Percentiles rank a stretch among this genome's conserved stretches.
Evolutionary conservation across 2,329 filamentous ascomycete genomes (phyloP).

Genomic region (Trichoderma koningiopsis): DNA sequence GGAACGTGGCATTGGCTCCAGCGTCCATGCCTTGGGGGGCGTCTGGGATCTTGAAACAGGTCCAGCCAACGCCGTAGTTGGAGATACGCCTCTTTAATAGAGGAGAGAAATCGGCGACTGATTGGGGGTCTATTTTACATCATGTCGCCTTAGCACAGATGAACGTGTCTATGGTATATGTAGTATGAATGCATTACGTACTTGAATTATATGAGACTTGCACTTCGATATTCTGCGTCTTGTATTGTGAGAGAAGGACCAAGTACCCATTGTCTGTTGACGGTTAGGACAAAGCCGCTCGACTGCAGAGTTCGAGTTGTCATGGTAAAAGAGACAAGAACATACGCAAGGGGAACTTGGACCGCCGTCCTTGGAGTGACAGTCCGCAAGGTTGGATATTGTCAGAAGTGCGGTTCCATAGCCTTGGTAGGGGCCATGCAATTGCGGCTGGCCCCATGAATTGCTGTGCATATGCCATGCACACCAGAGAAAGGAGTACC

Average conservation of each 20-base stretch:
- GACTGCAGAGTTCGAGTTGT: not conserved
- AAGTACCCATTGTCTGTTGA: constrained; percentile 50
- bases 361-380: constrained; percentile 43
- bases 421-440: constrained; percentile 56
- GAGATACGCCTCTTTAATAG: not conserved
- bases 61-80: constrained; percentile 47
- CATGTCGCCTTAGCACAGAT: not conserved
- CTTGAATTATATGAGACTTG: constrained; percentile 45
- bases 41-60: constrained; percentile 45
- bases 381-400: constrained; percentile 57
- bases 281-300: not conserved
- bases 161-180: not conserved
- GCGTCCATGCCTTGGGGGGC: constrained; percentile 39
- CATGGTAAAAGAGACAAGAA: not conserved
- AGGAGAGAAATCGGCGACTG: not conserved
- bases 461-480: not conserved
- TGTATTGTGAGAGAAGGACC: constrained; percentile 54
- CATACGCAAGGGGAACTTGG: constrained; percentile 53
- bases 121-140: not conserved
- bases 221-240: constrained; percentile 53
- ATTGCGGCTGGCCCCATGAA: constrained; percentile 53
- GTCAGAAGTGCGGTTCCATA: constrained; percentile 52
- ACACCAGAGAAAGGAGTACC: not conserved
- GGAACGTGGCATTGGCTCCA: constrained; percentile 52
- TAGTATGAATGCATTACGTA: not conserved